phyloP scores from a whole-genome alignment of 495 filamentous ascomycete species.

The Darksidea phi region DNA sequence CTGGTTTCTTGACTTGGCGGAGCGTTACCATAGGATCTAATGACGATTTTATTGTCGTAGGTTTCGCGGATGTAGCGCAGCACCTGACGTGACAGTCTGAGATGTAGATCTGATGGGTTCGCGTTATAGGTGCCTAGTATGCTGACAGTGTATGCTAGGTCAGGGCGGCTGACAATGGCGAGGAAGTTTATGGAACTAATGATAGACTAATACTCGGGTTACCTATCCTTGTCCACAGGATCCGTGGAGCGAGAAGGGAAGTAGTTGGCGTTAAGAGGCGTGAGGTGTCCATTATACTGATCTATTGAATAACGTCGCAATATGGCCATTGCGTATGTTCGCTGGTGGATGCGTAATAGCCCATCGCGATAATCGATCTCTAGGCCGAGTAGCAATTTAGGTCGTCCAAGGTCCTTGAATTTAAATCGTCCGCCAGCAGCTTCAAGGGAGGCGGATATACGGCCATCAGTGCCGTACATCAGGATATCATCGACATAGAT shows the following conservation, averaged over 20 bases:
- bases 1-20: too few species aligned
- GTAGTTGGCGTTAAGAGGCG: background rate
- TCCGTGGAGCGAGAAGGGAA: background rate
- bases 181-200: conserved; percentile 8
- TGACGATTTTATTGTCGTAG: background rate
- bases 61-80: conserved; percentile 6
- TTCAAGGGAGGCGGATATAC: background rate
- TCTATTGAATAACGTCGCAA: background rate
- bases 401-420: conserved; percentile 9
- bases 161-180: background rate
- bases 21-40: too few species aligned
- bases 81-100: background rate
- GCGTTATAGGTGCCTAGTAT: conserved; percentile 9
- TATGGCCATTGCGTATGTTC: background rate
- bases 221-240: background rate
- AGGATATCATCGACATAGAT: conserved; percentile 17
- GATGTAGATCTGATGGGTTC: conserved; percentile 6
- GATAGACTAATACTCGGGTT: background rate
- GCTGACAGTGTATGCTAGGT: conserved; percentile 7
- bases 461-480: background rate
- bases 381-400: background rate
- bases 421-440: conserved; percentile 3
- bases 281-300: background rate
- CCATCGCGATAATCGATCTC: background rate
- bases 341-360: background rate